Base-by-base conservation (phyloP, 495 filamentous ascomycete genomes). In the Aspergillus affinis region DNA sequence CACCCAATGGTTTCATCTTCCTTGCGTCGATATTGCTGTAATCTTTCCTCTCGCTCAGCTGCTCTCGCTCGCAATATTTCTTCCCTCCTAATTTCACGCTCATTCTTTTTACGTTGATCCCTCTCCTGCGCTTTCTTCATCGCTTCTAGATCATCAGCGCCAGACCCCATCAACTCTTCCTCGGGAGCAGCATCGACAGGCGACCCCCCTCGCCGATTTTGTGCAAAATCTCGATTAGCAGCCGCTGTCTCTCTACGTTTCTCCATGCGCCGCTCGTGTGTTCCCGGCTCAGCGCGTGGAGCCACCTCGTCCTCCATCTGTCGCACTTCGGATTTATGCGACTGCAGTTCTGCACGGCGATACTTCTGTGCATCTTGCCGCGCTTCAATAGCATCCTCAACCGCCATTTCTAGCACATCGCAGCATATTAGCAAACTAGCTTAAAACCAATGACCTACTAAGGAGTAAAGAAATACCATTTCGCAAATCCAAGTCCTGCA, bases 271-370 rank as follows among this genome's bases (percentile, higher is more conserved):
- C 93, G 85, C 72, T 96, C 94, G 26, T 87, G 85, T 3, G 91
- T 92, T 1, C 93, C 92, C 0, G 93, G 75, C 51, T 93, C 92
- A 0, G 93, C 91, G 15, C 91, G 89, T 4, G 94, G 93, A 0
- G 79, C 82, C 12, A 96, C 74, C 58, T 97, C 93, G 10, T 97
- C 92, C 68, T 77, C 61, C 44, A 79, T 58, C 7, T 74, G 68
- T 19, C 70, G 69, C 29, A 72, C 17, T 51, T 70, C 68, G 4
- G 69, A 54, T 32, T 69, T 69, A 48, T 79, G 78, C 6, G 75
- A 69, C 53, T 65, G 68, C 0, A 73, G 27, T 36, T 95, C 89
- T 1, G 75, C 68, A 48, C 84, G 86, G 51, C 90, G 84, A 2
- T 82, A 80, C 19, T 77, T 70, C 20, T 84, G 81, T 3, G 88